phyloP scores from a whole-genome alignment of 2,329 filamentous ascomycete genomes.

The Colletotrichum cereale region DNA sequence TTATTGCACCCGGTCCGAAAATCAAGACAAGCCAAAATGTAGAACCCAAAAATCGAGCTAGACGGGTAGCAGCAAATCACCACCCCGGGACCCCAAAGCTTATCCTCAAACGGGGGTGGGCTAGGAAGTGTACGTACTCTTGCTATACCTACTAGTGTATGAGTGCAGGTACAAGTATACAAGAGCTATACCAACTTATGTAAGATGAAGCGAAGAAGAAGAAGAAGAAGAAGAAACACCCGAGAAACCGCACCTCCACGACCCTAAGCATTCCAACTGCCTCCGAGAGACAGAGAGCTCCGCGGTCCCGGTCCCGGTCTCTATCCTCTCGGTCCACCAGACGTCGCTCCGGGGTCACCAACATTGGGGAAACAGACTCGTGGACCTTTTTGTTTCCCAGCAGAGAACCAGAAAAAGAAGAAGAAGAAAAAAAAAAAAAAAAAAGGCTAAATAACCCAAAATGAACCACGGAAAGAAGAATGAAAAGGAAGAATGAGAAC shows the following conservation, averaged over 20 bases:
- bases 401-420: too few species aligned
- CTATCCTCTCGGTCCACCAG: too few species aligned
- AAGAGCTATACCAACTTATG: too few species aligned
- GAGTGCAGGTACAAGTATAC: too few species aligned
- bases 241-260: background rate
- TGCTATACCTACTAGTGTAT: too few species aligned
- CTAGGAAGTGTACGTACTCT: background rate
- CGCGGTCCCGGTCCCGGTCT: background rate
- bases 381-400: too few species aligned
- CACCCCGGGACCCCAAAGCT: background rate
- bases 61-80: background rate
- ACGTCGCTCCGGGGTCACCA: background rate
- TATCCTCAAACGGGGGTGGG: background rate
- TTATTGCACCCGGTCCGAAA: background rate
- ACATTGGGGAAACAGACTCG: too few species aligned
- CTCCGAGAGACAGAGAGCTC: background rate
- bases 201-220: background rate
- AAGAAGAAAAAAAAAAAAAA: too few species aligned
- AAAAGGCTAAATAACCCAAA: too few species aligned
- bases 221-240: background rate
- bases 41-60: background rate
- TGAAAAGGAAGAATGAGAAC: background rate
- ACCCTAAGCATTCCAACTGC: background rate
- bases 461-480: background rate
- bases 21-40: background rate